Conservation (phyloP, 2,329 filamentous ascomycete genomes). For the Cladosporium halotolerans region DNA sequence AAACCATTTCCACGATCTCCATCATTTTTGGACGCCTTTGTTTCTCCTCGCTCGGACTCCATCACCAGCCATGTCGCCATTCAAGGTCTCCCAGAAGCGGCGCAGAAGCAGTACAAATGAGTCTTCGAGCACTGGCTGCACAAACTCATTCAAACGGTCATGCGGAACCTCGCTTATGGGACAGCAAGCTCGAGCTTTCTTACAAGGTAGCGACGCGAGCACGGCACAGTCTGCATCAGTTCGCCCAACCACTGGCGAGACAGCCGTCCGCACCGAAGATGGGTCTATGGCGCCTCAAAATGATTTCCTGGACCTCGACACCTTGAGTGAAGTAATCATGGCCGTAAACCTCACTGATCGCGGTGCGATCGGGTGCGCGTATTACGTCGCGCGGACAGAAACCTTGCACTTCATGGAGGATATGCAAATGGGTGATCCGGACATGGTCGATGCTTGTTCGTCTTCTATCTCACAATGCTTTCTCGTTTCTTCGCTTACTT, state of each 20-base stretch:
- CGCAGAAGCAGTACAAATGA: conserved; percentile 7
- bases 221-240: too few relatives aligned
- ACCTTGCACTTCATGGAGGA: conserved; percentile 73
- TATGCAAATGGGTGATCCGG: conserved; percentile 60
- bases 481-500: conserved; percentile 14
- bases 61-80: conserved; percentile 11
- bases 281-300: not conserved
- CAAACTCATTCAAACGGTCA: not conserved
- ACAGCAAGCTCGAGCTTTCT: not conserved
- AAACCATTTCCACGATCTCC: too few relatives aligned
- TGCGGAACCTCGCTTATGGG: not conserved
- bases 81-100: conserved; percentile 10
- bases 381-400: conserved; percentile 66
- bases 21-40: too few relatives aligned
- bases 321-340: conserved; percentile 66
- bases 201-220: not conserved
- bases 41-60: too few relatives aligned
- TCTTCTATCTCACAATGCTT: not conserved
- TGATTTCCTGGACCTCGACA: conserved; percentile 31
- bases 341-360: conserved; percentile 68
- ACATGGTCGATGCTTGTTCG: conserved; percentile 47
- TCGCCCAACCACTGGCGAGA: not conserved
- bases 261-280: not conserved
- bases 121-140: not conserved
- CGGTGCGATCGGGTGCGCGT: conserved; percentile 72